phyloP scores from a whole-genome alignment of 2,329 filamentous ascomycete genomes.

The Pseudocercospora musae region DNA sequence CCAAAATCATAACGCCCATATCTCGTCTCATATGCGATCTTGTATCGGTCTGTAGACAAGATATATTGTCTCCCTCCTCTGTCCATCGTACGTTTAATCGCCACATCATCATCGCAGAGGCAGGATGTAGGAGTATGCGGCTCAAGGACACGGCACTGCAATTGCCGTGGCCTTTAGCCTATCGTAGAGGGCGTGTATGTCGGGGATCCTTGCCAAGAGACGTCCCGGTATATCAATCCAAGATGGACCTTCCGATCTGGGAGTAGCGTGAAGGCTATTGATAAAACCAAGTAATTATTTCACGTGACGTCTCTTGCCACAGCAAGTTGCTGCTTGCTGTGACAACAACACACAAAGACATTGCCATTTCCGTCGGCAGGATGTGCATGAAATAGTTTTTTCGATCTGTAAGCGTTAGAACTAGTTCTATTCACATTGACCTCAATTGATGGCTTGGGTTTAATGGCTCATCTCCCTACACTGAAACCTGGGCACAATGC shows the following conservation, averaged over 20 bases:
- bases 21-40: background rate
- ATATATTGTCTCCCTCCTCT: background rate
- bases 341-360: background rate
- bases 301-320: background rate
- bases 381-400: background rate
- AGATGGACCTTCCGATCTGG: background rate
- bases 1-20: background rate
- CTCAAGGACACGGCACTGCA: background rate
- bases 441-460: no score
- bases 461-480: no score
- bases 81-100: background rate
- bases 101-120: background rate
- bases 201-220: background rate
- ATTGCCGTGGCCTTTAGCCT: background rate
- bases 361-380: background rate
- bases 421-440: no score
- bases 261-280: background rate
- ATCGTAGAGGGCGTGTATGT: background rate
- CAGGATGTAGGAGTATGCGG: background rate
- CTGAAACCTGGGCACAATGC: no score
- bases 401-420: no score
- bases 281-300: no score
- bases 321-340: no score
- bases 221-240: background rate
- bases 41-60: background rate